Conservation (phyloP, 2,329 filamentous ascomycete species). For the Botrytis fabae region DNA sequence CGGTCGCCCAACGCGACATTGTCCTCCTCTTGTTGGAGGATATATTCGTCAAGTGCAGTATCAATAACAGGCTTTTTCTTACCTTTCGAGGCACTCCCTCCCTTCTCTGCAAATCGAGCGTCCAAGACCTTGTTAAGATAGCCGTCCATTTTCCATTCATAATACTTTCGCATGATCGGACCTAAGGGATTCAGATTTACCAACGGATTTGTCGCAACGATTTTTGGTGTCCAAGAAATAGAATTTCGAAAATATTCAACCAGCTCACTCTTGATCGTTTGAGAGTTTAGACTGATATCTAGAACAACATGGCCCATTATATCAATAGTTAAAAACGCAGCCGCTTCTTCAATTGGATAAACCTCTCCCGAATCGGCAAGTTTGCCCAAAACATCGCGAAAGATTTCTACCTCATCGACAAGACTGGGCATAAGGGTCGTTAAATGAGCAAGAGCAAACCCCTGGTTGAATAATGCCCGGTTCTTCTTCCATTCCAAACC, state of each 20-base stretch:
- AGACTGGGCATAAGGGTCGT: slow-evolving; percentile 29
- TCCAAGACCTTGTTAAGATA: slow-evolving; percentile 34
- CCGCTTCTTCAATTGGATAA: slow-evolving; percentile 29
- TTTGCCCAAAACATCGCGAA: slow-evolving; percentile 25
- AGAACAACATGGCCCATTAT: slow-evolving; percentile 31
- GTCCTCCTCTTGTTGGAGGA: slow-evolving; percentile 24
- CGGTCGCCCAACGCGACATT: slow-evolving; percentile 11
- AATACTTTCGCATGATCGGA: slow-evolving; percentile 30
- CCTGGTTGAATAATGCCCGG: slow-evolving; percentile 34
- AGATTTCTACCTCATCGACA: slow-evolving; percentile 30
- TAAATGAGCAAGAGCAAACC: slow-evolving; percentile 31
- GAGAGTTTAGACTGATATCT: slow-evolving; percentile 27
- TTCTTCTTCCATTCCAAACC: slow-evolving; percentile 34
- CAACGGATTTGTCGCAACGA: slow-evolving; percentile 27
- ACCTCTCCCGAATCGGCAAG: slow-evolving; percentile 30
- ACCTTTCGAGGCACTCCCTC: slow-evolving; percentile 15
- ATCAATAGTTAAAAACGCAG: slow-evolving; percentile 32
- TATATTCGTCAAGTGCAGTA: slow-evolving; percentile 32
- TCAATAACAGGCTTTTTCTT: slow-evolving; percentile 30
- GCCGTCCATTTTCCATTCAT: slow-evolving; percentile 31
- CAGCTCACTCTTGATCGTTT: slow-evolving; percentile 29
- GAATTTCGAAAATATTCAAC: slow-evolving; percentile 29
- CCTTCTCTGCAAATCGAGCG: slow-evolving; percentile 26
- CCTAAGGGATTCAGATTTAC: slow-evolving; percentile 28
- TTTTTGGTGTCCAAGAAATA: slow-evolving; percentile 29